Conservation (phyloP, 1,139 yeast genomes). For the Suhomyces wounanorum region DNA sequence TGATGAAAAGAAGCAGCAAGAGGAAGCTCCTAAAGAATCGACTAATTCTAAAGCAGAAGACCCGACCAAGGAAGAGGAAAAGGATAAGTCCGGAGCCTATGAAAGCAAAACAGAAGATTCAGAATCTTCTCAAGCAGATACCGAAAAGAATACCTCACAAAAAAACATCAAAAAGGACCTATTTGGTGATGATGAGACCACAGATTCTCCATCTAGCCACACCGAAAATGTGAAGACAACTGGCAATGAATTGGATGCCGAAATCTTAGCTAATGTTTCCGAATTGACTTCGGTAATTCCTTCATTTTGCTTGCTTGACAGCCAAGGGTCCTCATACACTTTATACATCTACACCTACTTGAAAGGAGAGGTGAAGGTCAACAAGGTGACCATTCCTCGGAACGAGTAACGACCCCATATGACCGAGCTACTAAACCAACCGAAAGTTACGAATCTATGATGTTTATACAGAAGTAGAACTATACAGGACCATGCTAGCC, state of each 20-base stretch:
- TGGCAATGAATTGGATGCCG: constrained; percentile 18
- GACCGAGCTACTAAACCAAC: neutral
- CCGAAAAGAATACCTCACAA: constrained; percentile 7
- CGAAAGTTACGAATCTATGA: constrained; percentile 1
- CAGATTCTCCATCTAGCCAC: constrained; percentile 4
- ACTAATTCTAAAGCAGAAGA: constrained; percentile 16
- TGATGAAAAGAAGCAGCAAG: constrained; percentile 17
- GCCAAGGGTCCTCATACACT: constrained; percentile 75
- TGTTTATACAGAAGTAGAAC: constrained; percentile 3
- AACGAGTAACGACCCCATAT: neutral
- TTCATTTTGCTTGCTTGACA: constrained; percentile 84
- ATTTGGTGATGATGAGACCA: constrained; percentile 15
- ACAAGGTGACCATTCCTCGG: constrained; percentile 58
- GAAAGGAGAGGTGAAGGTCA: constrained; percentile 87
- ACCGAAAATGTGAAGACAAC: constrained; percentile 10
- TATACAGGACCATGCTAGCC: neutral
- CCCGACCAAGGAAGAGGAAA: constrained; percentile 16
- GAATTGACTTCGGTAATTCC: constrained; percentile 52
- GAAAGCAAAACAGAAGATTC: neutral
- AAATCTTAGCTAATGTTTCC: constrained; percentile 19
- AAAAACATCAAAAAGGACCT: constrained; percentile 7
- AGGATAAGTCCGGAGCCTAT: neutral
- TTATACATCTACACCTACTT: constrained; percentile 82
- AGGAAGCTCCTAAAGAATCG: constrained; percentile 16
- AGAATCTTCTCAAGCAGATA: neutral